Conservation (phyloP, 1,284 basidiomycete species). For the Inonotus obliquus region DNA sequence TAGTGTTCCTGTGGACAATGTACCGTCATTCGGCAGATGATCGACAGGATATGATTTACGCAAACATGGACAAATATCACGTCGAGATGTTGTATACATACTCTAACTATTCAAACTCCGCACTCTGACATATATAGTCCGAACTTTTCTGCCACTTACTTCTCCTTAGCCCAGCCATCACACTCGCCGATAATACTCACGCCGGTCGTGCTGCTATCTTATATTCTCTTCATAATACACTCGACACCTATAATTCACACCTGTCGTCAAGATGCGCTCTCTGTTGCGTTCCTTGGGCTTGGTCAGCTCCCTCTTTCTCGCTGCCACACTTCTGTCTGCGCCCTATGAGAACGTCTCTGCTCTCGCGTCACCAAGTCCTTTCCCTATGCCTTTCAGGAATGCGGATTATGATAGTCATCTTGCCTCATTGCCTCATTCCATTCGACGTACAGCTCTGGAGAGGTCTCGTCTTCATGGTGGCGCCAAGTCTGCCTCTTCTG, state of each 20-base stretch:
- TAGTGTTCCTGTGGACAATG: neutral
- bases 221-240: neutral
- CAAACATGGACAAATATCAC: slow-evolving; percentile 1
- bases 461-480: neutral
- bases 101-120: slow-evolving; percentile 13
- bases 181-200: slow-evolving; percentile 1
- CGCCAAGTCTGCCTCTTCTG: neutral
- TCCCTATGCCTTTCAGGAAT: slow-evolving; percentile 15
- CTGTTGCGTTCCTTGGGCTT: neutral
- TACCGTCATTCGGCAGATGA: neutral
- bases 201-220: slow-evolving; percentile 14
- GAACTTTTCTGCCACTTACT: slow-evolving; percentile 7
- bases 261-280: slow-evolving; percentile 9
- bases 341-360: slow-evolving; percentile 5
- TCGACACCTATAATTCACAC: neutral
- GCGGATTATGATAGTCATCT: slow-evolving; percentile 14
- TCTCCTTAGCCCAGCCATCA: slow-evolving; percentile 10
- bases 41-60: neutral
- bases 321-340: slow-evolving; percentile 1
- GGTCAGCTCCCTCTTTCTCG: slow-evolving; percentile 8
- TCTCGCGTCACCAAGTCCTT: slow-evolving; percentile 10
- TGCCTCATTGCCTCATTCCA: slow-evolving; percentile 11
- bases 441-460: slow-evolving; percentile 5
- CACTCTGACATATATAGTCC: slow-evolving; percentile 5
- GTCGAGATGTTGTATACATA: neutral